Evolutionary conservation across 306 rosid genomes (phyloP).

Genomic region (Lathyrus tuberosus): DNA sequence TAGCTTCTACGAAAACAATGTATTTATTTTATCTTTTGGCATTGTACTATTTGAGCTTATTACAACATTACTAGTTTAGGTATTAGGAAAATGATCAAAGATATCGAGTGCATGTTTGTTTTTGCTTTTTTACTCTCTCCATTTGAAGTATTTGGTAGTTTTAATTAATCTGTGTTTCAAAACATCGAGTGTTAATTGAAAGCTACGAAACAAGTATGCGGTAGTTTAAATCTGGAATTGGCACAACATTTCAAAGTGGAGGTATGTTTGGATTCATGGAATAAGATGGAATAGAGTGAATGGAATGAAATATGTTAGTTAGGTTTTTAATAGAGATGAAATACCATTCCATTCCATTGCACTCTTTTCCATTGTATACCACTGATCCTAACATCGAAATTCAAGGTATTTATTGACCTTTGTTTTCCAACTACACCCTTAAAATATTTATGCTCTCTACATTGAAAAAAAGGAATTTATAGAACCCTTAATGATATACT

Average conservation of each 20-base stretch:
- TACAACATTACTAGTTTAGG: slow-evolving; percentile 11
- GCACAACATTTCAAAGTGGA: too few species aligned
- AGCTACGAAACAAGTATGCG: too few species aligned
- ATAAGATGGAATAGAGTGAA: neutral
- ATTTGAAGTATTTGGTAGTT: neutral
- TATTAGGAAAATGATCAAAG: slow-evolving; percentile 6
- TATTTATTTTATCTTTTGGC: too few species aligned
- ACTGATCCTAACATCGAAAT: too few species aligned
- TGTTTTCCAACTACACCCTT: neutral
- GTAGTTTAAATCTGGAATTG: too few species aligned
- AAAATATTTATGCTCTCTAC: neutral
- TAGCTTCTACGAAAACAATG: too few species aligned
- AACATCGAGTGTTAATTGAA: neutral
- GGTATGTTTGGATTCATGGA: neutral
- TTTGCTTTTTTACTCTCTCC: neutral
- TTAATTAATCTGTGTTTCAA: neutral
- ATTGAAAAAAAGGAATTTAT: neutral
- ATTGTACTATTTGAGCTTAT: neutral
- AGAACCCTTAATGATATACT: neutral
- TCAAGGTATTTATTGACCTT: neutral
- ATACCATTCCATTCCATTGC: too few species aligned
- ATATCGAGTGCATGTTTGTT: neutral
- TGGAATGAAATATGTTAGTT: neutral
- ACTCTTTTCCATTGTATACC: too few species aligned
- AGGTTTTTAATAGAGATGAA: neutral